These are phyloP conservation scores for Capsicum chinense DNA, from an alignment of 257 asterid species.

Conservation along the genomic window DNA sequence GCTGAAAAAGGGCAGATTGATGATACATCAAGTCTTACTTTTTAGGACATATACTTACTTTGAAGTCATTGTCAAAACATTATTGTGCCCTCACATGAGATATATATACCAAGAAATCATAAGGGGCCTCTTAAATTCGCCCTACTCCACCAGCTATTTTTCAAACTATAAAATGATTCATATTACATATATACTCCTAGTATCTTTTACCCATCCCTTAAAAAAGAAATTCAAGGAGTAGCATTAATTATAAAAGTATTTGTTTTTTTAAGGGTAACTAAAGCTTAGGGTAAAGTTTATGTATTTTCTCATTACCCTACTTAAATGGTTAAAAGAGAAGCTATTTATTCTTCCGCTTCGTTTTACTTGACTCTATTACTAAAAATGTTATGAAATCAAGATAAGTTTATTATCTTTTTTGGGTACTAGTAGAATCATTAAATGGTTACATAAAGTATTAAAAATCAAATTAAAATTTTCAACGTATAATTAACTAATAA, in stretches of 20 bases:
- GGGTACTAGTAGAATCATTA: too few species aligned
- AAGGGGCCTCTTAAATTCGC: not conserved
- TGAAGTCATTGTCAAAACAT: constrained; percentile 45
- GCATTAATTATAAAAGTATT: not conserved
- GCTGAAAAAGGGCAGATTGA: constrained; percentile 14
- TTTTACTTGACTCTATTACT: too few species aligned
- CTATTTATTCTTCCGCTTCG: too few species aligned
- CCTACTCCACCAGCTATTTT: not conserved
- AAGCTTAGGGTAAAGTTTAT: too few species aligned
- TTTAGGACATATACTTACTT: constrained; percentile 36
- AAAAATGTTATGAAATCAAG: too few species aligned
- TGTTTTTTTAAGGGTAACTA: too few species aligned
- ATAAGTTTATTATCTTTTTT: too few species aligned
- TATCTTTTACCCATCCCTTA: not conserved
- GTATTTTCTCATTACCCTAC: too few species aligned
- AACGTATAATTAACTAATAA: too few species aligned
- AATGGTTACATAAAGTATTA: too few species aligned
- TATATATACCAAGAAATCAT: not conserved
- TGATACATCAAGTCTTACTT: constrained; percentile 28
- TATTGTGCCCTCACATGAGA: constrained; percentile 12
- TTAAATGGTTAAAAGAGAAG: too few species aligned
- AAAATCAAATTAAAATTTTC: too few species aligned
- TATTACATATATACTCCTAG: not conserved
- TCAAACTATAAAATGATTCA: not conserved
- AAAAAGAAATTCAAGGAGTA: not conserved